phyloP scores from a whole-genome alignment of 2,329 filamentous ascomycete species.

The Colletotrichum australisinense region DNA sequence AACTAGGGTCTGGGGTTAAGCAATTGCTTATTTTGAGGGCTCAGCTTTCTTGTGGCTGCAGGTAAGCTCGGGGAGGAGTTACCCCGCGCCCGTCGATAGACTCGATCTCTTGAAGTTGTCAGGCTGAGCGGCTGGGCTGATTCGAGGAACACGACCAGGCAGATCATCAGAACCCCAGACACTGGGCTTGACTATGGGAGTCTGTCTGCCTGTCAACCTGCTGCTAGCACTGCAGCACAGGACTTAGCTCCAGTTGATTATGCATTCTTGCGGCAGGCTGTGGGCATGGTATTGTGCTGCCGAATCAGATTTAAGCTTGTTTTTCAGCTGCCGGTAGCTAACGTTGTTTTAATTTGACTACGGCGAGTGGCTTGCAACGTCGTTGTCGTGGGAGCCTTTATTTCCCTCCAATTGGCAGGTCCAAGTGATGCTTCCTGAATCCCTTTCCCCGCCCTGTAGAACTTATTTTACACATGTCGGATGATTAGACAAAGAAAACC shows the following conservation, averaged over 20 bases:
- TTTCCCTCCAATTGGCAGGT: not conserved
- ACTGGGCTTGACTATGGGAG: not conserved
- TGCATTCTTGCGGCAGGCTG: conserved; percentile 10
- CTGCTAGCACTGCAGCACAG: not conserved
- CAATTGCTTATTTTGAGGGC: conserved; percentile 7
- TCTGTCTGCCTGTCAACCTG: not conserved
- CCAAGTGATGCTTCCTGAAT: not conserved
- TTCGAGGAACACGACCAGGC: not conserved
- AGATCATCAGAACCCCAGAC: not conserved
- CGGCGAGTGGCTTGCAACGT: not conserved
- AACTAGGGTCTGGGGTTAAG: conserved; percentile 7
- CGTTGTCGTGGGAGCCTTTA: not conserved
- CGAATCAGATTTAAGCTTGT: not conserved
- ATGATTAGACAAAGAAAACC: too few species aligned
- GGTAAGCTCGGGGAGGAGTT: conserved; percentile 21
- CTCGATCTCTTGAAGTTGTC: not conserved
- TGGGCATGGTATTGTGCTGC: not conserved
- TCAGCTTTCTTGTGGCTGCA: not conserved
- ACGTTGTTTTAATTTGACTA: not conserved
- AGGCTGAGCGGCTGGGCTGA: not conserved
- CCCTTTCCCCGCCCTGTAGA: not conserved
- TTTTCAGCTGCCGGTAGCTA: not conserved
- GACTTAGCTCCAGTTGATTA: not conserved
- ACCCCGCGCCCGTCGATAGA: not conserved
- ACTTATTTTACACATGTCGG: too few species aligned